phyloP scores from a whole-genome alignment of 2,329 filamentous ascomycete genomes.

The Alternaria arbusti region DNA sequence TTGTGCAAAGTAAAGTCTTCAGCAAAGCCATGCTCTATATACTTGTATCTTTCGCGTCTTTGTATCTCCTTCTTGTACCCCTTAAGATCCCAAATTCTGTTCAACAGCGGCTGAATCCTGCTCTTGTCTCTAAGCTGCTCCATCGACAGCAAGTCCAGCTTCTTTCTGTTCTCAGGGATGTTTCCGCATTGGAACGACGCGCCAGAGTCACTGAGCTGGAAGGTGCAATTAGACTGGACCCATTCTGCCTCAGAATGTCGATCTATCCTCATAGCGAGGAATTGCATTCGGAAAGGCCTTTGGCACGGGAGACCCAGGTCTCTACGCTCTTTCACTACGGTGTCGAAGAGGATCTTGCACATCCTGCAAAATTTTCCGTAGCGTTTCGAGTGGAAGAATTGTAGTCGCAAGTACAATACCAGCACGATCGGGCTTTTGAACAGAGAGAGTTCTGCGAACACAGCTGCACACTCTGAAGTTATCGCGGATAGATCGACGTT shows the following conservation, averaged over 20 bases:
- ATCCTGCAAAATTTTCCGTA: neutral
- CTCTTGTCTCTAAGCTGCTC: neutral
- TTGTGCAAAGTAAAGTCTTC: neutral
- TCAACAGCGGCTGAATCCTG: neutral
- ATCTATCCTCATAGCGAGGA: neutral
- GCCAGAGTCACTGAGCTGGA: neutral
- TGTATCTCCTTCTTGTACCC: neutral
- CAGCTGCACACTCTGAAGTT: neutral
- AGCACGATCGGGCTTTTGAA: neutral
- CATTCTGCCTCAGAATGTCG: neutral
- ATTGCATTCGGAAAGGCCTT: neutral
- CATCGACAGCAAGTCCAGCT: neutral
- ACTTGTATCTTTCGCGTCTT: neutral
- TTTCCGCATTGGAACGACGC: neutral
- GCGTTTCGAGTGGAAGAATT: neutral
- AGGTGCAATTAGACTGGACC: neutral
- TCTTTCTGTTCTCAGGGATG: neutral
- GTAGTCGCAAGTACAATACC: neutral
- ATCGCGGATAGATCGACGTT: neutral
- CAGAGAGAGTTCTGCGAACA: constrained; percentile 1
- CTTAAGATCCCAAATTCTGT: neutral
- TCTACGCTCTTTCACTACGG: neutral
- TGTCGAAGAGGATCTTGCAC: neutral
- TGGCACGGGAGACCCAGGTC: neutral
- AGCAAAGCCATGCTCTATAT: neutral